phyloP scores from a whole-genome alignment of 495 filamentous ascomycete genomes.

The Podospora appendiculata region DNA sequence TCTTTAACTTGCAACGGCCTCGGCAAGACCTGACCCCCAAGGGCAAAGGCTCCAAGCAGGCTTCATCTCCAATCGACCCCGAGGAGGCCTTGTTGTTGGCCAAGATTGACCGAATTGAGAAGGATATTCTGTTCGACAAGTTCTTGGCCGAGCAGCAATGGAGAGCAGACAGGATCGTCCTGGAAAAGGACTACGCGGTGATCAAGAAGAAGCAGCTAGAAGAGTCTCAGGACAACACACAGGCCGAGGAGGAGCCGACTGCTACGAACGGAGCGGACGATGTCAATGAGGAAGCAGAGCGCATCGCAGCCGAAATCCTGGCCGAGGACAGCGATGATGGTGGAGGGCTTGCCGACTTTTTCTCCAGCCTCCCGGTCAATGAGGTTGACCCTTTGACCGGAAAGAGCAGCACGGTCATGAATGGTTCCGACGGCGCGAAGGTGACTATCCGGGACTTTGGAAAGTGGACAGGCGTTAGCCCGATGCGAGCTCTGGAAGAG shows the following conservation, averaged over 20 bases:
- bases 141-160: constrained; percentile 68
- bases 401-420: constrained; percentile 43
- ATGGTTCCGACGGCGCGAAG: constrained; percentile 38
- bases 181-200: constrained; percentile 50
- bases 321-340: constrained; percentile 44
- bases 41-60: constrained; percentile 25
- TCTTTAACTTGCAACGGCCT: constrained; percentile 68
- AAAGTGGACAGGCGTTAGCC: constrained; percentile 62
- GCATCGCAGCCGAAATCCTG: constrained; percentile 42
- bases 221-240: constrained; percentile 25
- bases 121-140: constrained; percentile 80
- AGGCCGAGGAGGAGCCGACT: constrained; percentile 11
- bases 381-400: constrained; percentile 48
- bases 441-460: constrained; percentile 76
- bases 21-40: constrained; percentile 36
- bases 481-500: constrained; percentile 72
- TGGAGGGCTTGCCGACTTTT: constrained; percentile 47
- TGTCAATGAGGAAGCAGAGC: constrained; percentile 40
- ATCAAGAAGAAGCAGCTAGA: constrained; percentile 28
- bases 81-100: constrained; percentile 55
- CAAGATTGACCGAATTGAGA: constrained; percentile 69
- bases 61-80: constrained; percentile 24
- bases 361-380: constrained; percentile 61
- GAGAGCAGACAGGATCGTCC: constrained; percentile 55
- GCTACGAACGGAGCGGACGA: constrained; percentile 34